phyloP scores from a whole-genome alignment of 495 filamentous ascomycete species.

The Chlorociboria aeruginascens region DNA sequence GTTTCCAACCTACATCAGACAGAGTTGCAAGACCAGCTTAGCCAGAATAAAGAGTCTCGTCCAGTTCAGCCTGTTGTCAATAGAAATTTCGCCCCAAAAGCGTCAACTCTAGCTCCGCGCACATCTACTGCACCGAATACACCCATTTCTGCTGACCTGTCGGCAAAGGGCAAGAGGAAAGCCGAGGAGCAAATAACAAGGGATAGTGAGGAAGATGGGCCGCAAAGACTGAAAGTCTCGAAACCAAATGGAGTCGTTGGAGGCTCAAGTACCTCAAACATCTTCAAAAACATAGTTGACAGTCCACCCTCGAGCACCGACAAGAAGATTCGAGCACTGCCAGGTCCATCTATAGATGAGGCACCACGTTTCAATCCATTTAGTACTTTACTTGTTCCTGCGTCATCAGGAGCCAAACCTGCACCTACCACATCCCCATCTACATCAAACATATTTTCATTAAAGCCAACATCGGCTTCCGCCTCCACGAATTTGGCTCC shows the following conservation, averaged over 20 bases:
- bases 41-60: too few species aligned
- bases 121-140: neutral
- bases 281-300: constrained; percentile 25
- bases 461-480: neutral
- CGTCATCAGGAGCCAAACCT: constrained; percentile 13
- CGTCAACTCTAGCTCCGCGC: neutral
- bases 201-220: constrained; percentile 1
- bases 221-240: constrained; percentile 10
- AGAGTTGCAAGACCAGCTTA: too few species aligned
- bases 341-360: constrained; percentile 1
- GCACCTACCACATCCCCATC: constrained; percentile 3
- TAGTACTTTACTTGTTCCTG: constrained; percentile 3
- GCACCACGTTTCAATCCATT: constrained; percentile 13
- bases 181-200: constrained; percentile 19
- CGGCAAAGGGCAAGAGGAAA: constrained; percentile 18
- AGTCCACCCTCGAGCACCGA: constrained; percentile 2
- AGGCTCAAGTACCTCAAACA: constrained; percentile 26
- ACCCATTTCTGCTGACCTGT: neutral
- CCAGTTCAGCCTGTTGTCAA: neutral
- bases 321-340: constrained; percentile 2
- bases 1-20: neutral
- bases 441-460: neutral
- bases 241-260: constrained; percentile 1
- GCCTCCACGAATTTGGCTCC: too few species aligned
- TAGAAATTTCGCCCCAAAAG: neutral